Percentiles rank a stretch among this genome's conserved stretches.
These are phyloP conservation scores for Zasmidium citrigriseum DNA, from an alignment of 2,329 filamentous ascomycete genomes.

Conservation along the genomic window DNA sequence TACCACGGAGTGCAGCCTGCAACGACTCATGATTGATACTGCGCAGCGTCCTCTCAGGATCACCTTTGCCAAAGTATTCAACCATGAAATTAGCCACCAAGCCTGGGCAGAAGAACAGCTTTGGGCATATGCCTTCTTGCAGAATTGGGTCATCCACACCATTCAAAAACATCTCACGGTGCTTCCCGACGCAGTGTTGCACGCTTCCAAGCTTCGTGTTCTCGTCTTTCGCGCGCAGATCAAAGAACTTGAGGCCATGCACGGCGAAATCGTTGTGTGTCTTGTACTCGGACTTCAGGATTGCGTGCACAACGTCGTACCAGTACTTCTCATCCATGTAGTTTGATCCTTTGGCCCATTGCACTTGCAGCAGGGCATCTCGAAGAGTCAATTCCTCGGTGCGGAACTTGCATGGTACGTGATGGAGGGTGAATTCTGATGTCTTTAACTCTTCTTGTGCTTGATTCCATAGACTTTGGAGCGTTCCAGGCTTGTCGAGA, in stretches of 20 bases:
- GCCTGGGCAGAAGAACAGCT: conserved; percentile 9
- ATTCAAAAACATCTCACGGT: conserved; percentile 1
- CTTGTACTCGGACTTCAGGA: conserved; percentile 10
- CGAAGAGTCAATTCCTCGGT: not conserved
- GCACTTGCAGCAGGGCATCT: not conserved
- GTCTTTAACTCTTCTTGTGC: not conserved
- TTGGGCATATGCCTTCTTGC: conserved; percentile 4
- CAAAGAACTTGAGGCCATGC: conserved; percentile 12
- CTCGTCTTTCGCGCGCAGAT: not conserved
- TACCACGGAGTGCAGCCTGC: conserved; percentile 3
- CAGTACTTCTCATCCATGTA: not conserved
- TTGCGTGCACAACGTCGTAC: conserved; percentile 3
- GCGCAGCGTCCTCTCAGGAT: not conserved
- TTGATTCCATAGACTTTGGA: not conserved
- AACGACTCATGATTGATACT: not conserved
- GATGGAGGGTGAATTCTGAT: not conserved
- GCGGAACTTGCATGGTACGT: not conserved
- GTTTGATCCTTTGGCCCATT: not conserved
- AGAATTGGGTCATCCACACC: not conserved
- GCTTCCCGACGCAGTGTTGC: conserved; percentile 1
- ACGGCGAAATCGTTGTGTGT: not conserved
- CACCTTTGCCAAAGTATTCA: not conserved
- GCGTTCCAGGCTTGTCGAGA: not conserved
- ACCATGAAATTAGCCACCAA: conserved; percentile 13
- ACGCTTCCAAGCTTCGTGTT: not conserved